Percentiles rank a stretch among this genome's conserved stretches.
Conservation (phyloP, 805 yeast species). For the Pichia paraexigua region DNA sequence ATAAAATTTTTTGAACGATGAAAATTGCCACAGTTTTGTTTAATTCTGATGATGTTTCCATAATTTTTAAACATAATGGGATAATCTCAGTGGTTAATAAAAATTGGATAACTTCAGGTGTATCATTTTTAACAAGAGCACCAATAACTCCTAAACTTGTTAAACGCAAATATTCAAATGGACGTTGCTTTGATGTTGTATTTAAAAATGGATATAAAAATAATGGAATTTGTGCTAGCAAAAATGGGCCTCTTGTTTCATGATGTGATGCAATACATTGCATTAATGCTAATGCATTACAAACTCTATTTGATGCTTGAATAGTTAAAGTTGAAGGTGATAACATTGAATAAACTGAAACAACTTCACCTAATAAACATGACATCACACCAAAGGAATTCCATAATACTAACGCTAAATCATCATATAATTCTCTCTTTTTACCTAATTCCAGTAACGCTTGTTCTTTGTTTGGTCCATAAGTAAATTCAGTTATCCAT, state of each 20-base stretch:
- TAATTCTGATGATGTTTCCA: conserved; percentile 91
- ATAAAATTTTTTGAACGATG: conserved; percentile 84
- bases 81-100: conserved; percentile 92
- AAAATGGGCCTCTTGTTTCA: conserved; percentile 76
- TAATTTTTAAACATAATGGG: conserved; percentile 86
- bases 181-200: conserved; percentile 83
- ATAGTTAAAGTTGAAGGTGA: conserved; percentile 83
- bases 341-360: conserved; percentile 80
- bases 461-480: conserved; percentile 87
- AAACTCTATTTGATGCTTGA: conserved; percentile 84
- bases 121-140: conserved; percentile 91
- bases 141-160: conserved; percentile 96
- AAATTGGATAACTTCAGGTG: conserved; percentile 90
- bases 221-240: conserved; percentile 86
- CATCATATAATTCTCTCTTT: conserved; percentile 91
- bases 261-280: conserved; percentile 97
- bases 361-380: conserved; percentile 78
- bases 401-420: conserved; percentile 89
- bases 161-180: conserved; percentile 87
- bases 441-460: conserved; percentile 89
- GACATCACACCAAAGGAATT: conserved; percentile 96
- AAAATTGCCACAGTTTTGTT: conserved; percentile 96
- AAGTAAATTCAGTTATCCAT: conserved; percentile 84
- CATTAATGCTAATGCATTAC: conserved; percentile 87
- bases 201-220: conserved; percentile 90